Conservation (phyloP, 2,329 filamentous ascomycete genomes). For the Ceratocystis cubensis region DNA sequence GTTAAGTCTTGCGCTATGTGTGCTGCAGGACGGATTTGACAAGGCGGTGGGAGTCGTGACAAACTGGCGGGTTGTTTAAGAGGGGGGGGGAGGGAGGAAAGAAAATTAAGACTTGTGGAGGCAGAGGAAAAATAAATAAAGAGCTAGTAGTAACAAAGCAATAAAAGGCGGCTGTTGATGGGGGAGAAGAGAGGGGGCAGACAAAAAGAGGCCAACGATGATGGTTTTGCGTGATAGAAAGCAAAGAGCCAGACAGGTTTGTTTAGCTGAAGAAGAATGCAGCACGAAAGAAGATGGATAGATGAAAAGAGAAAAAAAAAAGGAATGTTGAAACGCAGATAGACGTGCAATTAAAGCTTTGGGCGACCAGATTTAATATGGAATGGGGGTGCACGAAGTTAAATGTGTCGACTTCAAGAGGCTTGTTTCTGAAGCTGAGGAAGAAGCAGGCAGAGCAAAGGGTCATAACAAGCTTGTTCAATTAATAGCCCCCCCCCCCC, state of each 20-base stretch:
- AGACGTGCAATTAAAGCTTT: background rate
- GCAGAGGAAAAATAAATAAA: slow-evolving; percentile 5
- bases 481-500: background rate
- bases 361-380: background rate
- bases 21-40: background rate
- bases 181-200: slow-evolving; percentile 12
- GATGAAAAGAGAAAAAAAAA: background rate
- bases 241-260: background rate
- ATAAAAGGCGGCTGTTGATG: slow-evolving; percentile 16
- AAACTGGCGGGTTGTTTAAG: background rate
- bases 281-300: background rate
- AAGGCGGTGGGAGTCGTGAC: slow-evolving; percentile 5
- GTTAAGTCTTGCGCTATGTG: background rate
- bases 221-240: slow-evolving; percentile 2
- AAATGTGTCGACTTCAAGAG: background rate
- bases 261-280: background rate
- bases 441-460: background rate
- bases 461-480: background rate
- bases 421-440: background rate
- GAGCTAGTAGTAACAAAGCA: slow-evolving; percentile 9
- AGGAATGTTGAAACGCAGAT: slow-evolving; percentile 4
- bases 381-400: background rate
- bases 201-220: slow-evolving; percentile 18
- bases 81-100: background rate
- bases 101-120: background rate